Conservation (phyloP, 345 rosid species). For the Euphorbia pulcherrima region DNA sequence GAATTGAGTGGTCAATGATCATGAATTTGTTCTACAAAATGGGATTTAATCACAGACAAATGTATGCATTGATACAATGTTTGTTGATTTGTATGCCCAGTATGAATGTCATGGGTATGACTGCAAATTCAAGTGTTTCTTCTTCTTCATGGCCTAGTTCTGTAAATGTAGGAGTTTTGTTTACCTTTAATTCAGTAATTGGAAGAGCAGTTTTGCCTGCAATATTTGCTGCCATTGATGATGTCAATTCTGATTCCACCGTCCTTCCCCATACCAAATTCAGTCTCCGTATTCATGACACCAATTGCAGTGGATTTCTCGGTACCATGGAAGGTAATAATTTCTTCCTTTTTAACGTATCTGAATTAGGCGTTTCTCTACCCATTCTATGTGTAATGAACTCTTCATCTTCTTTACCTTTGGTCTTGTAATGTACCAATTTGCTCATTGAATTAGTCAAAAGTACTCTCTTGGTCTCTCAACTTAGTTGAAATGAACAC, state of each 20-base stretch:
- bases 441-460: no score
- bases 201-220: conserved; percentile 70
- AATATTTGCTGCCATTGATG: conserved; percentile 57
- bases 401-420: no score
- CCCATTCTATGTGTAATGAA: no score
- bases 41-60: background rate
- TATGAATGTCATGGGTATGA: conserved; percentile 31
- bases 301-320: conserved; percentile 82
- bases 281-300: conserved; percentile 43
- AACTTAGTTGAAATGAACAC: no score
- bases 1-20: conserved; percentile 20
- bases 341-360: conserved; percentile 6
- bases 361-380: background rate
- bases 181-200: conserved; percentile 65
- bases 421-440: no score
- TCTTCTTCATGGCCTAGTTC: conserved; percentile 42
- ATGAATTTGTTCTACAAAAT: conserved; percentile 35
- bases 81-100: conserved; percentile 34
- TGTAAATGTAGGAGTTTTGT: conserved; percentile 65
- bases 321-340: conserved; percentile 86
- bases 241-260: conserved; percentile 57
- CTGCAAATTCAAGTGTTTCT: conserved; percentile 38
- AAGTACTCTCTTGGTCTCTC: no score
- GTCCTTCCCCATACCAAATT: conserved; percentile 51
- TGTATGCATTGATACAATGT: conserved; percentile 22